Evolutionary conservation across 345 rosid genomes (phyloP), one percentile per base, ranked within the genome.

Genomic region (Ailanthus altissimus): DNA sequence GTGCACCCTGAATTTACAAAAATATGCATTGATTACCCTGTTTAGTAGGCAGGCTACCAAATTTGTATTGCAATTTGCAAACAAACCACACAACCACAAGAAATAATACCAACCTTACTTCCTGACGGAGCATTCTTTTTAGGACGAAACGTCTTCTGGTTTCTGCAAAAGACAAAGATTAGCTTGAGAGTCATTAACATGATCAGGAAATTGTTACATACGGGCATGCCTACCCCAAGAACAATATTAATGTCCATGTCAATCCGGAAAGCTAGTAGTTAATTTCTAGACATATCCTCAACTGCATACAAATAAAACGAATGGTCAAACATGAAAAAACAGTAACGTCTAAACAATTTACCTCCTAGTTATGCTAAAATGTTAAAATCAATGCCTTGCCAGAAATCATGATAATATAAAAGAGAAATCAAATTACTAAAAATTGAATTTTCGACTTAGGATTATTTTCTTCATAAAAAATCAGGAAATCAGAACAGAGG

Each of bases 71-170:
- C 18, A 10, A 23, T 13, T 67, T 25, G 25, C 18, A 10, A 23
- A 23, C n/a, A 23, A 71, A 40, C 5, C 16, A 51, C 26, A 66
- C 4, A 13, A n/a, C 8, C 53, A 67, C 14, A 50, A 23, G n/a
- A 28, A 21, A 8, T 10, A 12, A 12, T 5, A 50, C 83, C 42
- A 76, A 88, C 94, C 94, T 87, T 90, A 68, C 83, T 88, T 21
- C 94, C 91, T 4, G 94, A 87, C 2, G 91, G 91, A 76, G 90
- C 89, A 83, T 82, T 90, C 82, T 90, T 90, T 74, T 90, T 90
- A 5, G 94, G 91, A 65, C 91, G 85, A 54, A 90, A 90, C 5
- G 94, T 90, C 83, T 80, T 90, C 87, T 90, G 94, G 73, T 88
- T 90, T 84, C 94, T 90, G 83, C 72, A 76, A 3, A 40, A 73